Base-by-base conservation (phyloP, 176 grass and related monocot genomes). In the Oryza nivara region DNA sequence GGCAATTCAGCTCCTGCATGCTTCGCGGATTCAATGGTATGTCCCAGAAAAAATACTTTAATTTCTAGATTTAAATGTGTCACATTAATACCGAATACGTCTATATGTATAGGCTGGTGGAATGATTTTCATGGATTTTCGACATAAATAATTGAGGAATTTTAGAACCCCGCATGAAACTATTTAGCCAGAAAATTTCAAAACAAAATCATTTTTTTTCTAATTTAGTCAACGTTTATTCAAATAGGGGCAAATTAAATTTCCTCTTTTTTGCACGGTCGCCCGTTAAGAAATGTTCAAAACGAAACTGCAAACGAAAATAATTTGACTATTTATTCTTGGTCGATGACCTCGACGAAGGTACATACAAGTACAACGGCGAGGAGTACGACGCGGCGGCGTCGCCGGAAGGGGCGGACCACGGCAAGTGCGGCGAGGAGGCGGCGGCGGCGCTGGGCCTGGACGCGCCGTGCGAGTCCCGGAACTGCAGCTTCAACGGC, bases 1-100 rank as follows among this genome's bases (percentile, higher is more conserved):
- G 74, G 5, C 76, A 12, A 2, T 78, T 85, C 11, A 92, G 79
- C 30, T 76, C 77, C 15, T 92, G 90, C 79, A 79, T 89, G 11
- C 69, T 89, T 66, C 52, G 86, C 49, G 90, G 83, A 48, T 80
- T 83, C 23, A 67, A 40, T 28, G 90, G 86, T 92, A 93, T 73
- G 5, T 82, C 52, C 7, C 9, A 49, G 14, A 49, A 49, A 49
- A 48, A 4, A 46, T 3, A 47, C 9, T 45, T 45, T 11, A 45
- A 7, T 40, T 40, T 40, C 7, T 40, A 7, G 38, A 40, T 40
- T 0, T 40, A 7, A 40, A 40, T 40, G 6, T 1, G 6, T 40
- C 6, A 40, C 38, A 30, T 30, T 30, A 40, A 40, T 40, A 7
- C 38, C 6, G 6, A 40, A 7, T 0, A 40, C 38, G 38, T 40